Evolutionary conservation across 2,329 filamentous ascomycete genomes (phyloP).

Genomic region (Colletotrichum gigasporum): DNA sequence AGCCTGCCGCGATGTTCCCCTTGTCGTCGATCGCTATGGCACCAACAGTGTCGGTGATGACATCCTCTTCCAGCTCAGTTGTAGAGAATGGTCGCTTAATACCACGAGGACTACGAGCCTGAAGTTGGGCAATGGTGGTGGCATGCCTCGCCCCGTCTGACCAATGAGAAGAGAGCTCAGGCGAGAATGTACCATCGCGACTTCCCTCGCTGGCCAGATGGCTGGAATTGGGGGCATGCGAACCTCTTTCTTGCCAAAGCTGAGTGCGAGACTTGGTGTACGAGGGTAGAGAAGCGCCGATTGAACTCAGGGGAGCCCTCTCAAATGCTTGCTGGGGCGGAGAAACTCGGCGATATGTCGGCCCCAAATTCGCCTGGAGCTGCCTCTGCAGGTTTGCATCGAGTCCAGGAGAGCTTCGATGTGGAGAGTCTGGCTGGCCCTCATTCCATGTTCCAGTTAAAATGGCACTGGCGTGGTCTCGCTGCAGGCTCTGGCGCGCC

Average conservation of each 20-base stretch:
- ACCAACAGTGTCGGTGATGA: conserved; percentile 91
- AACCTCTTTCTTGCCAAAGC: not conserved
- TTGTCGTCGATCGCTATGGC: conserved; percentile 90
- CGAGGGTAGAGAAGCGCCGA: conserved; percentile 32
- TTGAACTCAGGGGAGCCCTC: conserved; percentile 39
- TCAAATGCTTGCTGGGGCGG: conserved; percentile 32
- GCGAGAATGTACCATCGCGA: conserved; percentile 31
- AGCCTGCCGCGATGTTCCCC: conserved; percentile 91
- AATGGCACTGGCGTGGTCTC: conserved; percentile 65
- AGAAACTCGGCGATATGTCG: conserved; percentile 1
- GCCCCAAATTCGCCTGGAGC: not conserved
- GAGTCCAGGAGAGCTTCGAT: conserved; percentile 34
- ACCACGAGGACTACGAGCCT: conserved; percentile 38
- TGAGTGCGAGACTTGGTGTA: conserved; percentile 14
- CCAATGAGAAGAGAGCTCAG: conserved; percentile 26
- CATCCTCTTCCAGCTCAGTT: conserved; percentile 59
- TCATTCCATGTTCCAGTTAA: conserved; percentile 70
- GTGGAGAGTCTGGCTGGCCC: conserved; percentile 68
- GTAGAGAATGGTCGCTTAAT: conserved; percentile 45
- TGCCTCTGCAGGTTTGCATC: conserved; percentile 5
- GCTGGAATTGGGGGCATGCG: not conserved
- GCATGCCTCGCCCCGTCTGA: conserved; percentile 17
- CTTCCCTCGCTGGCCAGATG: conserved; percentile 19
- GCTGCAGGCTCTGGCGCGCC: conserved; percentile 33
- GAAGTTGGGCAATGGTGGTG: conserved; percentile 22